These are phyloP conservation scores for Cyclocybe aegerita DNA, from an alignment of 768 basidiomycete species.

Conservation along the genomic window DNA sequence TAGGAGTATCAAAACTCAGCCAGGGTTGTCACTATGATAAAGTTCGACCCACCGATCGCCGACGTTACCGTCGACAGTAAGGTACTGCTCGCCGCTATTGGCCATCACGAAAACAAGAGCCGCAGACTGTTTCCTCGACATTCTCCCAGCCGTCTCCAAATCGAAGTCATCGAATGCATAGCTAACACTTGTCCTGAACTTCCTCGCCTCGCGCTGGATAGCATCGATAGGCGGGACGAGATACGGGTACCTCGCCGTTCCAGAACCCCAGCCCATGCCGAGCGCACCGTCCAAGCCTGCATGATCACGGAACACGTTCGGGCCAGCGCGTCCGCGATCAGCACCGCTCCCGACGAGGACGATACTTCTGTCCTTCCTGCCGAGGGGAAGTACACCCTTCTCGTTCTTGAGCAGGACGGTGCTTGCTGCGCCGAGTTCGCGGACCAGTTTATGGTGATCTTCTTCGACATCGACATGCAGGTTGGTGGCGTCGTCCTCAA, in stretches of 20 bases:
- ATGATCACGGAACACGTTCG: constrained; percentile 68
- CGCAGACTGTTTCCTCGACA: constrained; percentile 51
- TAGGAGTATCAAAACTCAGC: background rate
- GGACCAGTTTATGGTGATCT: constrained; percentile 66
- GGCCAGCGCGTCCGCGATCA: constrained; percentile 63
- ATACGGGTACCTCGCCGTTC: constrained; percentile 78
- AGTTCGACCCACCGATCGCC: constrained; percentile 56
- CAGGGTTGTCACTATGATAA: background rate
- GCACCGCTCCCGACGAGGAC: constrained; percentile 65
- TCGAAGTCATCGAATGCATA: constrained; percentile 77
- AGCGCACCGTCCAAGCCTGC: constrained; percentile 66
- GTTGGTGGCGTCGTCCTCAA: constrained; percentile 52
- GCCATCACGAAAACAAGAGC: constrained; percentile 81
- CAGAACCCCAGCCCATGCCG: constrained; percentile 93
- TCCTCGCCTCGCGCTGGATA: constrained; percentile 69
- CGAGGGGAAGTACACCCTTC: constrained; percentile 53
- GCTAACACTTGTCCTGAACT: constrained; percentile 61
- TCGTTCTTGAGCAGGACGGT: constrained; percentile 78
- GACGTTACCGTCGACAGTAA: constrained; percentile 76
- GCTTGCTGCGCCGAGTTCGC: constrained; percentile 72
- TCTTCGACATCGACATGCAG: constrained; percentile 66
- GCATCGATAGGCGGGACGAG: constrained; percentile 83
- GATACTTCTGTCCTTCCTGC: constrained; percentile 42
- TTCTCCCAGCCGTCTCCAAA: constrained; percentile 44
- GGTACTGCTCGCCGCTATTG: constrained; percentile 84